Conservation (phyloP, 495 filamentous ascomycete genomes). For the Tuber brumale region DNA sequence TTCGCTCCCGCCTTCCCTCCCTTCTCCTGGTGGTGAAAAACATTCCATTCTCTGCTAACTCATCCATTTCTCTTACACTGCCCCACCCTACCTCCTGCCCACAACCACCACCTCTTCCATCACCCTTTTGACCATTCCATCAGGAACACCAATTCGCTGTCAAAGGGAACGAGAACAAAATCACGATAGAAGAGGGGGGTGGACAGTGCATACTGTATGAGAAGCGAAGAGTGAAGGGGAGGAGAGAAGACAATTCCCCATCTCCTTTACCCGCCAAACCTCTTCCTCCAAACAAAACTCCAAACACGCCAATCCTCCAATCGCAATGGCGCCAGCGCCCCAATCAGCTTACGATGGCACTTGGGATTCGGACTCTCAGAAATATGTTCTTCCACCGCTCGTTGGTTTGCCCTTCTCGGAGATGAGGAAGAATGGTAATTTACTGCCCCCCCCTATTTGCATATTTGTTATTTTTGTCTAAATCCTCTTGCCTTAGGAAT, state of each 20-base stretch:
- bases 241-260: neutral
- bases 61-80: neutral
- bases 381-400: conserved; percentile 34
- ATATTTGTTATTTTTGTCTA: neutral
- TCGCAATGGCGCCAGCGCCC: conserved; percentile 14
- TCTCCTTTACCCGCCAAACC: neutral
- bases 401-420: conserved; percentile 38
- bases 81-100: neutral
- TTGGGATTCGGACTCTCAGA: conserved; percentile 18
- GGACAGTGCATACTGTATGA: neutral
- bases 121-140: neutral
- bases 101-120: neutral
- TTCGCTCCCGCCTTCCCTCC: neutral
- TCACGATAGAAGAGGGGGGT: neutral
- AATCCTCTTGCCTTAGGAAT: conserved; percentile 18
- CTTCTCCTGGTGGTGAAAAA: neutral
- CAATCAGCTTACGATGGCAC: conserved; percentile 33
- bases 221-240: neutral
- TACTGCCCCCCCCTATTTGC: neutral
- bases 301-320: neutral
- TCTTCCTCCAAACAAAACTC: neutral
- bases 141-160: neutral
- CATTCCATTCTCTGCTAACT: conserved; percentile 3
- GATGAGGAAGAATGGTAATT: conserved; percentile 40
- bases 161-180: neutral